Evolutionary conservation across 345 rosid species (phyloP).

Genomic region (Syzygium oleosum): DNA sequence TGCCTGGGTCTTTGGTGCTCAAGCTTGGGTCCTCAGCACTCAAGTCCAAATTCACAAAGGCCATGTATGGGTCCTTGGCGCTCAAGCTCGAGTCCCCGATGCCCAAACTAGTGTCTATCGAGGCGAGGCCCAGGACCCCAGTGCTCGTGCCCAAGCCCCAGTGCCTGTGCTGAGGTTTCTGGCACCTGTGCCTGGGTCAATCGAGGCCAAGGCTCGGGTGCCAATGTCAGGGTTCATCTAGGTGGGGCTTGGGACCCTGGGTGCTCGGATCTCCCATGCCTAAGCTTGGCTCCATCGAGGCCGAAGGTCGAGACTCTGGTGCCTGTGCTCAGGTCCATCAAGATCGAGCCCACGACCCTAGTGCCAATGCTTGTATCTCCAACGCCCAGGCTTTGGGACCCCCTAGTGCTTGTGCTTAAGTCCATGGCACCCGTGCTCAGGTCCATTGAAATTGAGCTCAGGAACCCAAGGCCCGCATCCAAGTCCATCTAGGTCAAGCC

Average conservation of each 20-base stretch:
- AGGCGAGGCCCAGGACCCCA: not conserved
- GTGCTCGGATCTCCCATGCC: fast-evolving
- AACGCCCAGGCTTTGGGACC: fast-evolving
- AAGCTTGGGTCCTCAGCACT: too few species aligned
- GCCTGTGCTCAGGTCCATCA: too few species aligned
- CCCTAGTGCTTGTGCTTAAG: too few species aligned
- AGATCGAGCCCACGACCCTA: not conserved
- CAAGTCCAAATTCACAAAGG: too few species aligned
- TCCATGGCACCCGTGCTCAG: too few species aligned
- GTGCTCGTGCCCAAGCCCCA: fast-evolving
- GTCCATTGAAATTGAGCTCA: too few species aligned
- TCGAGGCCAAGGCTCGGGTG: not conserved
- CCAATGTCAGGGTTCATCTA: not conserved
- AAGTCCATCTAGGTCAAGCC: not conserved
- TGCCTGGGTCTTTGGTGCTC: too few species aligned
- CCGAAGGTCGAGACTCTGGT: too few species aligned
- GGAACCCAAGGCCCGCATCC: fast-evolving
- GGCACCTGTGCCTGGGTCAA: not conserved
- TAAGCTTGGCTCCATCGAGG: too few species aligned
- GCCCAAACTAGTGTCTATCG: not conserved
- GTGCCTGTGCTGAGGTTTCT: not conserved
- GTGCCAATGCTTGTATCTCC: fast-evolving
- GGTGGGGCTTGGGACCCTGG: fast-evolving
- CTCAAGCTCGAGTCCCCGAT: fast-evolving
- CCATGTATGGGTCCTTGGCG: not conserved